These are phyloP conservation scores for Kalanchoe fedtschenkoi DNA, from an alignment of 164 flowering plant species.

Conservation along the genomic window DNA sequence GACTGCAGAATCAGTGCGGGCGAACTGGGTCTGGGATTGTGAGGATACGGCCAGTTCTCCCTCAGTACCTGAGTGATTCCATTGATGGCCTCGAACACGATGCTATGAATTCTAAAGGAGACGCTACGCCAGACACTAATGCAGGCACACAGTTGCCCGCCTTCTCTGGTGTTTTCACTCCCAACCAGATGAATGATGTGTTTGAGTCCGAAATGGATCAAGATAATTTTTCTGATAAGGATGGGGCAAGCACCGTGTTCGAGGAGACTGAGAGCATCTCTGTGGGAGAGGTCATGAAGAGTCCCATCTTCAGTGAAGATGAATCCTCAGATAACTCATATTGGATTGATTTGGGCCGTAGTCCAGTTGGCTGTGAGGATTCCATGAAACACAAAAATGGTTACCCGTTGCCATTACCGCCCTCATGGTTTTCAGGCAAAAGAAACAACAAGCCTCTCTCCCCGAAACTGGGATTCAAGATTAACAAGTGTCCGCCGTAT, in stretches of 20 bases:
- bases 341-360: constrained; percentile 68
- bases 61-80: constrained; percentile 55
- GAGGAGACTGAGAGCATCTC: constrained; percentile 57
- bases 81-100: constrained; percentile 39
- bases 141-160: constrained; percentile 52
- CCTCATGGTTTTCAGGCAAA: constrained; percentile 40
- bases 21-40: constrained; percentile 61
- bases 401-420: constrained; percentile 35
- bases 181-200: constrained; percentile 60
- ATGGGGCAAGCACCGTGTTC: constrained; percentile 63
- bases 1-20: constrained; percentile 48
- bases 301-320: constrained; percentile 64
- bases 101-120: constrained; percentile 20
- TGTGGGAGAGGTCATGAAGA: constrained; percentile 61
- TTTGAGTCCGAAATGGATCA: constrained; percentile 59
- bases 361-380: constrained; percentile 44
- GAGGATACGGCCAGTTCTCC: constrained; percentile 50
- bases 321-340: constrained; percentile 52
- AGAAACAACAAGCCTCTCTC: constrained; percentile 27
- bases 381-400: constrained; percentile 23
- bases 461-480: constrained; percentile 26
- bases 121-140: constrained; percentile 23
- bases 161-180: constrained; percentile 59
- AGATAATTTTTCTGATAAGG: constrained; percentile 50
- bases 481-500: constrained; percentile 30